A percentile compares a stretch with the other conserved stretches of the same genome.
These are phyloP conservation scores for Colletotrichum sp. DNA, from an alignment of 2,329 filamentous ascomycete genomes.

Conservation along the genomic window DNA sequence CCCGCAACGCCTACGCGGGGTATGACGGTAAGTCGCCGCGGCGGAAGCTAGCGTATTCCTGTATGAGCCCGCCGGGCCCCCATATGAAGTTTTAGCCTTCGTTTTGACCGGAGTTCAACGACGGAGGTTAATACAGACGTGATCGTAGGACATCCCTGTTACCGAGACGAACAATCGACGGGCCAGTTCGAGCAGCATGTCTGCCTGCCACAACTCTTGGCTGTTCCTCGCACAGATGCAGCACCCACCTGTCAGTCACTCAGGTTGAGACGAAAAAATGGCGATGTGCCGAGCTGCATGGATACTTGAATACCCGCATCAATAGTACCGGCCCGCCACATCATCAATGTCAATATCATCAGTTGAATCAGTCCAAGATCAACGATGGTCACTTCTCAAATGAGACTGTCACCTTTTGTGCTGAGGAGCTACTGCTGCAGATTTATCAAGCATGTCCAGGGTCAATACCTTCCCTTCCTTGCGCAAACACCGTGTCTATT, in stretches of 20 bases:
- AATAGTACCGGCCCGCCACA: background rate
- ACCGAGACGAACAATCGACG: background rate
- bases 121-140: background rate
- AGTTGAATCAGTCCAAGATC: background rate
- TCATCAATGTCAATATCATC: background rate
- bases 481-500: background rate
- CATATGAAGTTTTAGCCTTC: background rate
- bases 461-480: background rate
- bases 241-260: background rate
- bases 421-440: background rate
- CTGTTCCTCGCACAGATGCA: background rate
- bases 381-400: background rate
- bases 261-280: background rate
- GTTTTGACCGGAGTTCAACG: background rate
- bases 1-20: background rate
- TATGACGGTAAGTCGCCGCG: background rate
- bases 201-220: background rate
- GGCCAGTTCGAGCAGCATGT: background rate
- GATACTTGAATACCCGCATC: background rate
- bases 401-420: background rate
- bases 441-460: background rate
- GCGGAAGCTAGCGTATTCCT: background rate
- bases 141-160: background rate
- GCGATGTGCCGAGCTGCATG: background rate
- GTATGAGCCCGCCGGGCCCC: background rate